Base-by-base conservation (phyloP, 2,329 filamentous ascomycete species). In the Aspergillus proliferans region DNA sequence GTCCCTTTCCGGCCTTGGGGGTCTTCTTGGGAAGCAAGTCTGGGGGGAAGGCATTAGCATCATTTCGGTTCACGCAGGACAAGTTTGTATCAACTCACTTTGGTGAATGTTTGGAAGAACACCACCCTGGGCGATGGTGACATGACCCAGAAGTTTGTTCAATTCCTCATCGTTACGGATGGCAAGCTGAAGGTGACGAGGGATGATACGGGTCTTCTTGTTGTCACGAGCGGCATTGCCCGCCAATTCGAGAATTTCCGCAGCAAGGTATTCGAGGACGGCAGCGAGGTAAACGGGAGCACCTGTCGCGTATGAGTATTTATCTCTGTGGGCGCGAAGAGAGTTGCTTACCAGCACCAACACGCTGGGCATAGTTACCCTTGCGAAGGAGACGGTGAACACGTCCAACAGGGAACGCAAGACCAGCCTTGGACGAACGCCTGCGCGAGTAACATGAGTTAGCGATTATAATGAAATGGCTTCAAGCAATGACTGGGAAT, bases 131-230 rank as follows among this genome's bases (percentile, higher is more conserved):
- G 91, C 90, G 67, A 95, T 95, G 71, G 90, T 96, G 76, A 95
- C 90, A 72, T 95, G 89, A 51, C 91, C 91, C 58, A 95, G 82
- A 56, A 95, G 86, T 84, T 95, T 97, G 87, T 97, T 96, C 87
- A 97, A 76, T 78, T 98, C 93, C 83, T 97, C 92, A 75, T 97
- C 92, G 79, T 96, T 96, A 70, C 93, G 86, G 80, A 98, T 98
- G 76, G 93, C 93, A 64, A 98, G 89, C 81, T 98, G 93, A 43
- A 98, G 84, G 77, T 98, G 93, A 76, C 93, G 90, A 59, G 93
- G 93, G 54, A 97, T 98, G 79, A 98, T 98, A 87, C 93, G 91
- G 59, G 92, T 98, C 87, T 97, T 97, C 88, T 98, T 98, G 86
- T 97, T 96, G 80, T 98, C 93, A 66, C 93, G 92, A 58, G 93